A percentile compares a stretch with the other conserved stretches of the same genome.
phyloP scores from a whole-genome alignment of 106 monocot genomes.

The Amphibolis antarctica region DNA sequence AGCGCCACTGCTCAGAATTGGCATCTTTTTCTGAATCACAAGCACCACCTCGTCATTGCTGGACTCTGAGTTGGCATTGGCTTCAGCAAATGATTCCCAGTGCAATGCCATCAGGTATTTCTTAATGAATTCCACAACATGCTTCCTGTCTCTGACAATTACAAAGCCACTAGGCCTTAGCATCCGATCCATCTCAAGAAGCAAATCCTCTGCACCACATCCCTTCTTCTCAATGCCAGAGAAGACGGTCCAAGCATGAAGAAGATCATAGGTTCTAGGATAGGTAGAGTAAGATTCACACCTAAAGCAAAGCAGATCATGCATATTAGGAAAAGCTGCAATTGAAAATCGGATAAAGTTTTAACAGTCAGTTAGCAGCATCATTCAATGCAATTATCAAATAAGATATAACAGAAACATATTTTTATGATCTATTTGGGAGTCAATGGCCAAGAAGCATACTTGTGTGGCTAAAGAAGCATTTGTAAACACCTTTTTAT shows the following conservation, averaged over 20 bases:
- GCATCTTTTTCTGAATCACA: constrained; percentile 58
- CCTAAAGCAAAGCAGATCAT: constrained; percentile 32
- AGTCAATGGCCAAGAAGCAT: not conserved
- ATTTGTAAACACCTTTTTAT: too few relatives aligned
- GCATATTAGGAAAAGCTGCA: too few relatives aligned
- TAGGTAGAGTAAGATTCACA: constrained; percentile 91
- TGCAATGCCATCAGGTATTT: constrained; percentile 45
- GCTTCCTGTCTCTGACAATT: constrained; percentile 49
- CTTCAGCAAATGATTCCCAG: constrained; percentile 45
- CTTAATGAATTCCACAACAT: constrained; percentile 46
- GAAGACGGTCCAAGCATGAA: constrained; percentile 78
- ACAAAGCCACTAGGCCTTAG: constrained; percentile 75
- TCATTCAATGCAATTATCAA: too few relatives aligned
- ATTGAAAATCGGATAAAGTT: too few relatives aligned
- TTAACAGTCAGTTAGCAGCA: too few relatives aligned
- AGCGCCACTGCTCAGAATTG: constrained; percentile 25
- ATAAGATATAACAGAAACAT: too few relatives aligned
- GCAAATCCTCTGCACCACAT: constrained; percentile 73
- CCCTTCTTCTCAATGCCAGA: constrained; percentile 72
- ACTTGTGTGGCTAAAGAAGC: not conserved
- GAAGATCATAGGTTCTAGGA: constrained; percentile 88
- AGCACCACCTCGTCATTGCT: constrained; percentile 44
- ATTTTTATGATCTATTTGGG: not conserved
- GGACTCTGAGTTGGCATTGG: constrained; percentile 36
- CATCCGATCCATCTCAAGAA: constrained; percentile 86